Conservation (phyloP, 306 rosid species). For the Vicia faba region DNA sequence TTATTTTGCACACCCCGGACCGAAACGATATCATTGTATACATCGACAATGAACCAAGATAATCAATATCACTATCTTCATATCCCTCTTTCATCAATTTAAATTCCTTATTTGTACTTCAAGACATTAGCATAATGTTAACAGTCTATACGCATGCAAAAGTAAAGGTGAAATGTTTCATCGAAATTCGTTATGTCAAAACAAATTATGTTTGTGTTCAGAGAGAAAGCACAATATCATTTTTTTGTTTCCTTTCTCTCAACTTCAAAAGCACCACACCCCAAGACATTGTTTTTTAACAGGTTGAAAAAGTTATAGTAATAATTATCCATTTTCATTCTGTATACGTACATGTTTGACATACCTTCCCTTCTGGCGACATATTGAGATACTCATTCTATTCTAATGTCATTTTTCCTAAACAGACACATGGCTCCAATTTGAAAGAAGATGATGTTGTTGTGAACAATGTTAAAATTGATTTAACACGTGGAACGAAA, state of each 20-base stretch:
- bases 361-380: background rate
- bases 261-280: conserved; percentile 67
- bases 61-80: too few relatives aligned
- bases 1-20: too few relatives aligned
- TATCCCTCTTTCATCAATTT: too few relatives aligned
- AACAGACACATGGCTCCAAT: conserved; percentile 53
- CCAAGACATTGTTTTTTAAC: conserved; percentile 84
- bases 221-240: background rate
- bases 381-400: background rate
- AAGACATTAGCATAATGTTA: too few relatives aligned
- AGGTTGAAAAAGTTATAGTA: conserved; percentile 48
- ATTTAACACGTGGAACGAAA: conserved; percentile 74
- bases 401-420: conserved; percentile 22
- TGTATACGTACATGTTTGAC: background rate
- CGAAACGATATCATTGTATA: too few relatives aligned
- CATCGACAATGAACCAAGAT: too few relatives aligned
- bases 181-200: background rate
- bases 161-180: conserved; percentile 64
- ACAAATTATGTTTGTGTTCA: conserved; percentile 1
- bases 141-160: conserved; percentile 88
- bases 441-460: conserved; percentile 77
- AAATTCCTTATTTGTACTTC: too few relatives aligned
- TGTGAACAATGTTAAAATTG: conserved; percentile 72
- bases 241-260: conserved; percentile 34
- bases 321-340: conserved; percentile 13